Conservation (phyloP, 306 rosid genomes). For the Echinosophora koreensis region DNA sequence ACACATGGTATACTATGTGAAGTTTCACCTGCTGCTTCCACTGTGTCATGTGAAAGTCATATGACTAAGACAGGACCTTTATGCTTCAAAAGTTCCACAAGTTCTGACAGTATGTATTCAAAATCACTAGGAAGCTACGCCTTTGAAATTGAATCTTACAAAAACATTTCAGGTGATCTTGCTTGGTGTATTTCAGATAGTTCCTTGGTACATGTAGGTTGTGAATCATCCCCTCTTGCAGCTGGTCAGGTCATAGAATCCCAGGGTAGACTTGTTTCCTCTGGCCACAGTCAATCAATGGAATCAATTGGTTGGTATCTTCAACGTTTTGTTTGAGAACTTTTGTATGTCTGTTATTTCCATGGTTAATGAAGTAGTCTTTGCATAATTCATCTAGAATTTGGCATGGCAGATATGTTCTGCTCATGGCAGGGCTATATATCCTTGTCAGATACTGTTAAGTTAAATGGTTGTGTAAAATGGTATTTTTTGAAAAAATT, state of each 20-base stretch:
- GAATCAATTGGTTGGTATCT: constrained; percentile 65
- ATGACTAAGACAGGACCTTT: constrained; percentile 28
- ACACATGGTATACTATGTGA: constrained; percentile 18
- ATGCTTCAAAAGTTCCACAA: constrained; percentile 42
- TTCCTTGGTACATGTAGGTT: constrained; percentile 37
- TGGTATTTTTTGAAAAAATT: not conserved
- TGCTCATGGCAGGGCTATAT: constrained; percentile 43
- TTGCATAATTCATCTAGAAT: constrained; percentile 39
- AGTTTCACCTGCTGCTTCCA: constrained; percentile 42
- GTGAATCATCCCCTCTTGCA: constrained; percentile 37
- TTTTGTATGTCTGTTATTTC: constrained; percentile 25
- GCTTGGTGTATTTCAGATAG: constrained; percentile 43
- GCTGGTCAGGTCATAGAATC: constrained; percentile 44
- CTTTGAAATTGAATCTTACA: constrained; percentile 40
- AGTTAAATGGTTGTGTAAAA: constrained; percentile 5
- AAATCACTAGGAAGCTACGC: constrained; percentile 45
- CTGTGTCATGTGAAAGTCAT: constrained; percentile 46
- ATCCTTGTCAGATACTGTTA: constrained; percentile 42
- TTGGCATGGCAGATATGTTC: constrained; percentile 37
- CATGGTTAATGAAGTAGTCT: constrained; percentile 43
- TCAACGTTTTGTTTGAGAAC: constrained; percentile 12
- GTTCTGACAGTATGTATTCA: constrained; percentile 45
- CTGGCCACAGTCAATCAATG: constrained; percentile 43
- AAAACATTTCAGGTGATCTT: constrained; percentile 41
- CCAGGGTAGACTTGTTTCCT: constrained; percentile 47